Conservation (phyloP, 139 green algal genomes). For the Chlorella vulgaris region DNA sequence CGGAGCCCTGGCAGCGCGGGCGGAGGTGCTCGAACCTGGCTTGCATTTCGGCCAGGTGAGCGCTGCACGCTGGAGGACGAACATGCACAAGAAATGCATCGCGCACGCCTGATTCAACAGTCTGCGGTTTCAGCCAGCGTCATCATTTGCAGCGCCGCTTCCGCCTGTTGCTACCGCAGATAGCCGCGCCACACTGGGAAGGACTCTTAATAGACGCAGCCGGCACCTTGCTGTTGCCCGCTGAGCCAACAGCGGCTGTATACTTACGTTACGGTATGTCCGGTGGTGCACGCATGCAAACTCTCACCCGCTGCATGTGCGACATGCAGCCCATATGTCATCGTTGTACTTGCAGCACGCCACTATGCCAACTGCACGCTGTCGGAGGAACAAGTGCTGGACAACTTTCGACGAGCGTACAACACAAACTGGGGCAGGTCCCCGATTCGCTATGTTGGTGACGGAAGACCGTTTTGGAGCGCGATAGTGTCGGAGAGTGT, state of each 20-base stretch:
- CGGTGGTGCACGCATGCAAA: too few species aligned
- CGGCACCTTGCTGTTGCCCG: constrained; percentile 66
- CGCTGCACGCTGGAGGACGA: too few species aligned
- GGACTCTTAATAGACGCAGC: constrained; percentile 71
- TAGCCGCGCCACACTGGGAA: constrained; percentile 17
- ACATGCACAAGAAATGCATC: too few species aligned
- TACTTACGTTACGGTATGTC: too few species aligned
- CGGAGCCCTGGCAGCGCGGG: too few species aligned
- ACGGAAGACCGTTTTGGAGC: constrained; percentile 74
- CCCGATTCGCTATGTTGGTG: constrained; percentile 71
- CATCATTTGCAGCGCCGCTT: not conserved
- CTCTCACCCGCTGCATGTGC: too few species aligned
- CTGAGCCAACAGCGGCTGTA: constrained; percentile 67
- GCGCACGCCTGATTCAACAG: too few species aligned
- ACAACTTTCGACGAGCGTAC: constrained; percentile 68
- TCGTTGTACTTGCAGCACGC: too few species aligned
- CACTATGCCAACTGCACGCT: constrained; percentile 61
- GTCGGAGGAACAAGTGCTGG: constrained; percentile 62
- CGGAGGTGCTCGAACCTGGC: too few species aligned
- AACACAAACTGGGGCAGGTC: constrained; percentile 68
- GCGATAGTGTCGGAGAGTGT: constrained; percentile 64
- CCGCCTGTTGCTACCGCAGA: constrained; percentile 12
- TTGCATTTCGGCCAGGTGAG: too few species aligned
- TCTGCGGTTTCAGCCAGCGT: not conserved
- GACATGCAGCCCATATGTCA: too few species aligned